Percentiles rank a stretch among this genome's conserved stretches.
phyloP scores from a whole-genome alignment of 176 grass and related monocot genomes.

The Chloris gayana region DNA sequence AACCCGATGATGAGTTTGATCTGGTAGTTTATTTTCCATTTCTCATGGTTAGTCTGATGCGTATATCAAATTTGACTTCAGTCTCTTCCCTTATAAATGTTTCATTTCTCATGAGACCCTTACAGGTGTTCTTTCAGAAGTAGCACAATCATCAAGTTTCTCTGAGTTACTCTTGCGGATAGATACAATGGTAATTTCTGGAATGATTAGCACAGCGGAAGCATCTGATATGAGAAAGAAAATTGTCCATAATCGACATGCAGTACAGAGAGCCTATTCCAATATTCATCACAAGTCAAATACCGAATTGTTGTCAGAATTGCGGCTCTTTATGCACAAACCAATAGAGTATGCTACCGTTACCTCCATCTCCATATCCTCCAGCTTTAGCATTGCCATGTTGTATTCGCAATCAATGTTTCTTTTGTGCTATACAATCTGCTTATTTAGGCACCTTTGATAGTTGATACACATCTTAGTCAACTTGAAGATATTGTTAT shows the following conservation, averaged over 20 bases:
- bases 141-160: slow-evolving; percentile 32
- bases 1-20: background rate
- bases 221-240: slow-evolving; percentile 63
- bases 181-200: slow-evolving; percentile 56
- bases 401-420: slow-evolving; percentile 15
- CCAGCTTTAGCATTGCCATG: background rate
- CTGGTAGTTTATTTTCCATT: background rate
- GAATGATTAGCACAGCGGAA: slow-evolving; percentile 40
- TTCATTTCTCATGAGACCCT: background rate
- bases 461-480: slow-evolving; percentile 3
- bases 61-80: background rate
- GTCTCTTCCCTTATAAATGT: slow-evolving; percentile 18
- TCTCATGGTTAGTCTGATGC: background rate
- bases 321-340: slow-evolving; percentile 49
- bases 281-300: slow-evolving; percentile 47
- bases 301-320: slow-evolving; percentile 48
- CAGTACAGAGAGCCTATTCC: slow-evolving; percentile 32
- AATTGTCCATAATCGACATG: slow-evolving; percentile 38
- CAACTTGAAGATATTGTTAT: background rate
- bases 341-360: slow-evolving; percentile 40
- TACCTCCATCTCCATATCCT: background rate
- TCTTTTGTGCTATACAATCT: background rate
- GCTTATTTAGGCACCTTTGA: background rate
- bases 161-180: slow-evolving; percentile 51
- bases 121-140: slow-evolving; percentile 35